Evolutionary conservation across 257 asterid genomes (phyloP), one percentile per base, ranked within the genome.

Genomic region (Scutellaria minor): DNA sequence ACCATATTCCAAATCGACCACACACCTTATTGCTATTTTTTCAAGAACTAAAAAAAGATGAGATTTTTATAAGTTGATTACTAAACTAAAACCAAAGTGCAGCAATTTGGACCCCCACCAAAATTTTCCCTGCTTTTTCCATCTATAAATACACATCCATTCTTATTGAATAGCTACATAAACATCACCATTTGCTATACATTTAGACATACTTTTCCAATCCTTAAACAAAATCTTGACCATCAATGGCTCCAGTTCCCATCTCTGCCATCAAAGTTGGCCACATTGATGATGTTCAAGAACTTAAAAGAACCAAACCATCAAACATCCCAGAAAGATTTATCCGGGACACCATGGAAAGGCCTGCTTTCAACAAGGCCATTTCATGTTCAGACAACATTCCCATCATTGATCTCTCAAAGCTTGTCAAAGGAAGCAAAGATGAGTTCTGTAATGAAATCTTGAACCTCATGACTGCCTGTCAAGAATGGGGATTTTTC

Each of bases 231-330:
- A 58, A 8, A 39, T 9, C 8, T 35, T 9, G 44, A 41, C 42
- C 9, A 57, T 6, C 44, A 60, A 92, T 95, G 98, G 86, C 96
- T 80, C 91, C 96, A 71, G 80, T 47, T 46, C 80, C 84, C 73
- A 35, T 78, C 65, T 76, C 83, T 60, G 80, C 77, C 5, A 73
- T 89, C 75, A 88, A 84, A 74, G 94, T 90, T 64, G 96, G 99
- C 41, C 91, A 88, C 77, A 90, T 91, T 81, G 93, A 91, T 81
- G 99, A 91, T 83, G 99, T 94, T 12, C 98, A 91, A 80, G 99
- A 94, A 77, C 85, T 94, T 5, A 82, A 76, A 52, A 88, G 81
- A 70, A 68, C 45, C 0, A 88, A 83, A 66, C 41, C 89, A 42
- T 69, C 96, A 12, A 72, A 80, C 9, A 73, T 94, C 51, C 99